Evolutionary conservation across 169 alveolate genomes (phyloP), one percentile per base, ranked within the genome.

Genomic region (Eimeria brunetti): DNA sequence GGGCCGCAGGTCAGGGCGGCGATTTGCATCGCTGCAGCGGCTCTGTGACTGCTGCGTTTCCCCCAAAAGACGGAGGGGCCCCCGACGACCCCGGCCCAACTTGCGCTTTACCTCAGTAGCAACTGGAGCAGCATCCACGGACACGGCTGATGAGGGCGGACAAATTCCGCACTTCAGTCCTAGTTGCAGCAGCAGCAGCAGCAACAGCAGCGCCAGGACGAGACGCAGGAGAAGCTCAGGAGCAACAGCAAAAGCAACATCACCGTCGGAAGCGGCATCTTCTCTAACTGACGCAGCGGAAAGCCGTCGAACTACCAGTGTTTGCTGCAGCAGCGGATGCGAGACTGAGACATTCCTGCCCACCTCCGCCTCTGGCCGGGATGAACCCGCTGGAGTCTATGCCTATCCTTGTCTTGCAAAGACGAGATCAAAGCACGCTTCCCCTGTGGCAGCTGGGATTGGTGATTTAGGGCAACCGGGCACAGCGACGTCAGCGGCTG

Each of bases 11-110:
- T 30, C 92, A 41, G 71, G 92, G 56, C 62, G 92, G 24, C 76
- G 73, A 36, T 36, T 56, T 33, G 75, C 76, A 83, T 30, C 90
- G 33, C n/a, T 56, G 56, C 90, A 83, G 46, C 90, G 75, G 51
- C 56, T 53, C 12, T 83, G 90, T 56, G 90, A 83, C 90, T 83
- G 90, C 73, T 85, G 92, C 30, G 64, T 58, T 53, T 58, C 92
- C 27, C 78, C 92, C 58, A 62, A 85, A 33, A 16, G 81, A 38
- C 78, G 81, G n/a, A 58, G 64, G 62, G 71, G 83, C 71, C 92
- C 78, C 83, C 8, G 92, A 33, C 58, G 92, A 85, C 36, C 92
- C 1, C 92, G 92, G 6, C 92, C 60, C 41, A 49, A 49, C 92
- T 22, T 41, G 38, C 60, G 81, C 83, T 41, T 62, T 20, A 62